Evolutionary conservation across 805 yeast species (phyloP), one percentile per base, ranked within the genome.

Genomic region (Kluyveromyces wickerhamii): DNA sequence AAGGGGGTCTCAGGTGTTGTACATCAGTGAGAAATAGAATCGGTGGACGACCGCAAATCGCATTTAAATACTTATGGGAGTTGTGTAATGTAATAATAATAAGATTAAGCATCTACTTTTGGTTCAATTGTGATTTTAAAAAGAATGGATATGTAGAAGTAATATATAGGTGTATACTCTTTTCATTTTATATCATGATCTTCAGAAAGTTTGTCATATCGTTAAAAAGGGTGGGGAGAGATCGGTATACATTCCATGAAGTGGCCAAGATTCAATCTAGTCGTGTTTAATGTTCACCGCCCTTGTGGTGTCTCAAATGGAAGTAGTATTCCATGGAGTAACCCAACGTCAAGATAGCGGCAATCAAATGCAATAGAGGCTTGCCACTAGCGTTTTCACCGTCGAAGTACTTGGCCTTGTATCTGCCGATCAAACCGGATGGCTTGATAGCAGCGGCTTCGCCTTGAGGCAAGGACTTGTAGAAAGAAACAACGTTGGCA

Each of bases 391-490:
- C 89, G 54, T 82, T 80, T 48, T 77, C 85, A 51, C 82, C 86
- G 55, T 81, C 83, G 55, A 82, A 80, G 74, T 72, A 87, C 61
- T 82, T 84, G 56, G 84, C 86, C 66, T 76, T 79, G 74, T 88
- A 88, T 64, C 76, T 76, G 42, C 79, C 84, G 45, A 78, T 58
- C 48, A 82, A 73, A 43, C 81, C 77, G 46, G 71, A 63, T 54
- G 85, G 76, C 65, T 78, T 73, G 47, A 76, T 65, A 50, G 77
- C 77, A 48, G 89, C 78, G 42, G 94, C 94, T 40, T 80, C 68
- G 36, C 97, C 97, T 62, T 86, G 88, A 60, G 98, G 98, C 54
- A 89, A 77, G 51, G 86, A 79, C 71, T 89, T 84, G 82, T 89
- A 89, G 77, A 92, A 88, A 46, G 84, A 72, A 54, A 89, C 96